A percentile compares a stretch with the other conserved stretches of the same genome.
phyloP scores from a whole-genome alignment of 345 rosid genomes.

The Cochlearia excelsa region DNA sequence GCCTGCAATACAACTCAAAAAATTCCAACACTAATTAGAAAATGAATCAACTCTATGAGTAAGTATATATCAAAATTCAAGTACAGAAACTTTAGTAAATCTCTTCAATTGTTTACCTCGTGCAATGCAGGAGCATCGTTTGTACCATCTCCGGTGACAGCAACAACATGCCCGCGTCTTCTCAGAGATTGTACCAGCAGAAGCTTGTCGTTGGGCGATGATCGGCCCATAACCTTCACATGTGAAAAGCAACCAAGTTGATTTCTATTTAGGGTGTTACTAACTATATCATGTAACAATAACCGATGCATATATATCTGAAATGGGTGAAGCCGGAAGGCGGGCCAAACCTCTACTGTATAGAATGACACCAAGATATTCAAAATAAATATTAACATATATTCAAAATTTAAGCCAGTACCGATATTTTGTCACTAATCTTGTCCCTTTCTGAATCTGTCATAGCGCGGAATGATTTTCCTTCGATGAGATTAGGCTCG shows the following conservation, averaged over 20 bases:
- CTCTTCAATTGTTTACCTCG: slow-evolving; percentile 46
- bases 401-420: slow-evolving; percentile 23
- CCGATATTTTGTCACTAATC: slow-evolving; percentile 67
- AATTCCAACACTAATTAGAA: slow-evolving; percentile 7
- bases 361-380: slow-evolving; percentile 10
- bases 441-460: slow-evolving; percentile 67
- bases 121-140: slow-evolving; percentile 93
- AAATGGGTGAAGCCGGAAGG: slow-evolving; percentile 5
- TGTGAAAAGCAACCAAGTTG: slow-evolving; percentile 11
- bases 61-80: not conserved
- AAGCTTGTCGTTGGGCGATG: slow-evolving; percentile 88
- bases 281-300: slow-evolving; percentile 7
- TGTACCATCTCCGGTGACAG: slow-evolving; percentile 93
- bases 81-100: not conserved
- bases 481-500: slow-evolving; percentile 78
- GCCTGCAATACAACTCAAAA: slow-evolving; percentile 54
- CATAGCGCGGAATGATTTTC: slow-evolving; percentile 66
- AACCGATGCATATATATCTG: slow-evolving; percentile 1
- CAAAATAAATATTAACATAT: not conserved
- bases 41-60: not conserved
- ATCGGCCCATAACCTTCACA: slow-evolving; percentile 84
- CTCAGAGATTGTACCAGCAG: slow-evolving; percentile 79
- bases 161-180: slow-evolving; percentile 70
- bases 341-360: slow-evolving; percentile 3
- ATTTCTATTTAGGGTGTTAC: slow-evolving; percentile 12